Base-by-base conservation (phyloP, 2,329 filamentous ascomycete genomes). In the Chaetomium olivaceum region DNA sequence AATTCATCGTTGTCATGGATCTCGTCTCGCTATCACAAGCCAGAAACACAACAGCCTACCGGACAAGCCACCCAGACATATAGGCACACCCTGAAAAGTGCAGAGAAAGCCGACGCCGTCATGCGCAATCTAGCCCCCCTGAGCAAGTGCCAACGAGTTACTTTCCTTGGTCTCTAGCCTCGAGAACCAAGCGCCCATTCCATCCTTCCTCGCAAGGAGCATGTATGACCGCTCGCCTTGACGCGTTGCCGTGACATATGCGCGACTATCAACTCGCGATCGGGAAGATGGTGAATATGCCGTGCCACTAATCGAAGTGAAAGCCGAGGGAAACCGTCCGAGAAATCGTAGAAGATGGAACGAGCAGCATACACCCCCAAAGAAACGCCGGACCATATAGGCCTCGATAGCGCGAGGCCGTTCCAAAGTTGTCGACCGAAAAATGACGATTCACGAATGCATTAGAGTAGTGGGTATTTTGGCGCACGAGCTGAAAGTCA, bases 391-490 rank as follows among this genome's bases (percentile, higher is more conserved):
- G 74, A 80, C 78, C 77, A 76, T 76, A 77, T 75, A 71, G 72
- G 71, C 76, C 77, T 77, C 76, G 77, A 72, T 73, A 76, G 78
- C 76, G 77, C 76, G 74, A 71, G 74, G 66, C 69, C 73, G 72
- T 71, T 73, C 64, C 63, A 67, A 65, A 59, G 70, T 74, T 74
- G 74, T 72, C 73, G 75, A 72, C 71, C 71, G 72, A 70, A 74
- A 72, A 69, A 73, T 71, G 76, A 73, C 76, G 68, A 75, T 77
- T 80, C 78, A 74, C 76, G 74, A 77, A 81, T 82, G 80, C 81
- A 83, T 84, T 82, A 81, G 46, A 52, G 81, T 82, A 82, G 80
- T 81, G 83, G 84, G 84, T 86, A 87, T 87, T 65, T 66, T 64
- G 82, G 79, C 78, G 77, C 77, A 75, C 76, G 73, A 74, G 74